Base-by-base conservation (phyloP, 176 grass and related monocot species). In the Phoenix roebelenii region DNA sequence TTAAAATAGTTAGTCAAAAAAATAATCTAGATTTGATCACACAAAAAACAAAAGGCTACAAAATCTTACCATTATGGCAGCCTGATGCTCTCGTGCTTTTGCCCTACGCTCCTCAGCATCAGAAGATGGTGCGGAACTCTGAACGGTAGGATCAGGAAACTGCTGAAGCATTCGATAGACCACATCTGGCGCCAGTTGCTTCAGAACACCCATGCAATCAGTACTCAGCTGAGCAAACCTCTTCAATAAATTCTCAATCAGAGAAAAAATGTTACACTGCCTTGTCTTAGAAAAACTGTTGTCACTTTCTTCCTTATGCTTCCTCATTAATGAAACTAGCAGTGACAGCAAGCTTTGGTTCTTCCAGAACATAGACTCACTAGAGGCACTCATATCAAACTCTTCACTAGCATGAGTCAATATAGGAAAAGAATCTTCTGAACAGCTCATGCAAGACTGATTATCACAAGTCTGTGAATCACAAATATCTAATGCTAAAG, bases 61-160 rank as follows among this genome's bases (percentile, higher is more conserved):
- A 59, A 0, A 7, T 56, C 49, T 61, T 85, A 99, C 94, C 94
- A 99, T 85, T 67, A 99, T 89, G 67, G 88, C 85, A 51, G 94
- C 94, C 77, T 99, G 94, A 28, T 71, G 82, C 73, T 89, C 66
- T 58, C 88, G 88, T 7, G 82, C 76, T 80, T 99, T 99, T 70
- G 73, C 94, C 55, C 80, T 92, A 53, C 80, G 88, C 16, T 93
- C 88, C 35, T 74, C 72, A 18, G 54, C 77, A 74, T 93, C 84
- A 77, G 88, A 83, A 76, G 80, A 66, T 26, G 76, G 70, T 18
- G 57, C 74, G 20, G 18, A 69, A 72, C 55, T 73, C 60, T 44
- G 51, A 63, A 64, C 70, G 48, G 25, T 22, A 76, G 68, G 63
- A 58, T 63, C 56, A 35, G 39, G 25, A 23, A 52, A 18, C 9